These are phyloP conservation scores for Pichia sp. DNA, from an alignment of 1,139 yeast genomes.

Conservation along the genomic window DNA sequence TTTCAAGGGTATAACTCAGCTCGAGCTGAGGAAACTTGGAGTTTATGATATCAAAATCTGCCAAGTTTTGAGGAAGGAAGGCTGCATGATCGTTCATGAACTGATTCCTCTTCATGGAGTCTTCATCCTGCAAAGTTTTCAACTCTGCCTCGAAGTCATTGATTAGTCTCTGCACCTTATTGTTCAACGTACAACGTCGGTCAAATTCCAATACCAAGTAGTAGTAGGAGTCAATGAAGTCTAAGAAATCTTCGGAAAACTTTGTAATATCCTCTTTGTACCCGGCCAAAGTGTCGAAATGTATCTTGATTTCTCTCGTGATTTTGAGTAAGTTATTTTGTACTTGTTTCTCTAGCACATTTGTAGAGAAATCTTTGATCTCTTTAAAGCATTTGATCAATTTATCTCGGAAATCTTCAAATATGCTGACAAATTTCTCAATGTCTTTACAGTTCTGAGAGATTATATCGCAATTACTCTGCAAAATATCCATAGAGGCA, in stretches of 20 bases:
- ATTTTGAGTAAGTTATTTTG: conserved; percentile 20
- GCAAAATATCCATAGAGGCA: conserved; percentile 32
- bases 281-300: conserved; percentile 15
- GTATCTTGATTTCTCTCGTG: conserved; percentile 11
- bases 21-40: conserved; percentile 25
- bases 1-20: conserved; percentile 26
- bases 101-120: conserved; percentile 36
- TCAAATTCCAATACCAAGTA: conserved; percentile 47
- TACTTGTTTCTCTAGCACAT: conserved; percentile 22
- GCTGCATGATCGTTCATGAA: conserved; percentile 47
- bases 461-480: conserved; percentile 30
- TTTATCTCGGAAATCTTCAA: conserved; percentile 29
- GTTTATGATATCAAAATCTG: conserved; percentile 25
- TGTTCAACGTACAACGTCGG: conserved; percentile 42
- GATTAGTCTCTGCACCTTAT: conserved; percentile 38
- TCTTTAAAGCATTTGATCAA: conserved; percentile 26
- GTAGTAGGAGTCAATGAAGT: conserved; percentile 47
- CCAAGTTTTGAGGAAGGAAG: conserved; percentile 43
- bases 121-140: conserved; percentile 37
- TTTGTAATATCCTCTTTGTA: conserved; percentile 25
- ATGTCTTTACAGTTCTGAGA: conserved; percentile 32
- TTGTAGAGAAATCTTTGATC: conserved; percentile 23
- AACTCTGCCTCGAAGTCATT: conserved; percentile 40
- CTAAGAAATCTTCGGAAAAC: conserved; percentile 45
- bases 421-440: conserved; percentile 23